A percentile compares a stretch with the other conserved stretches of the same genome.
These are phyloP conservation scores for Boechera stricta DNA, from an alignment of 345 rosid genomes.

Conservation along the genomic window DNA sequence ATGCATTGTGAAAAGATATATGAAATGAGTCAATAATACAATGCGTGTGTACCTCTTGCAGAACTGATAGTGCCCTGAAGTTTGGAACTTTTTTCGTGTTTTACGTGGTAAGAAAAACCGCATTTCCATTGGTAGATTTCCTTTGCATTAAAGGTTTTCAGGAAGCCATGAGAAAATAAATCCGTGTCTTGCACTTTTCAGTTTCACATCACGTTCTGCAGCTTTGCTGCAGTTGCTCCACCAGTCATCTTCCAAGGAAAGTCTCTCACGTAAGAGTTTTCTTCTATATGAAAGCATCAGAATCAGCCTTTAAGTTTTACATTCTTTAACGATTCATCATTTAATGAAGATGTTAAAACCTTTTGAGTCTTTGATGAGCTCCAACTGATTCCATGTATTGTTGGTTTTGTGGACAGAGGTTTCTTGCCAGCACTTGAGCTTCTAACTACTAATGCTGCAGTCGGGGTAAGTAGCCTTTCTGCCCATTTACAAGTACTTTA, in stretches of 20 bases:
- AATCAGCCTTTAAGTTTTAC: conserved; percentile 8
- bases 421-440: conserved; percentile 89
- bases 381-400: conserved; percentile 34
- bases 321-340: neutral
- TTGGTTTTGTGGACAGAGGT: conserved; percentile 65
- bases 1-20: neutral
- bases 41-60: conserved; percentile 48
- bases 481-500: conserved; percentile 4
- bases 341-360: neutral
- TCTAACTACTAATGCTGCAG: conserved; percentile 53
- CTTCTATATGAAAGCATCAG: conserved; percentile 28
- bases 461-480: conserved; percentile 64
- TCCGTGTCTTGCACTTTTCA: conserved; percentile 49
- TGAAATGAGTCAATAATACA: conserved; percentile 14
- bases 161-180: conserved; percentile 13
- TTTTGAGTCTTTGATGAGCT: conserved; percentile 17
- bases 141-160: conserved; percentile 11
- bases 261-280: conserved; percentile 82
- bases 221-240: conserved; percentile 92
- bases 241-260: conserved; percentile 93
- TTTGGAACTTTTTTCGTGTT: conserved; percentile 90
- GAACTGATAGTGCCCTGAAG: conserved; percentile 98
- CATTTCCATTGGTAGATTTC: conserved; percentile 19
- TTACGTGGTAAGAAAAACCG: conserved; percentile 63
- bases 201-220: conserved; percentile 84